Evolutionary conservation across 345 rosid species (phyloP).

Genomic region (Ailanthus altissimus): DNA sequence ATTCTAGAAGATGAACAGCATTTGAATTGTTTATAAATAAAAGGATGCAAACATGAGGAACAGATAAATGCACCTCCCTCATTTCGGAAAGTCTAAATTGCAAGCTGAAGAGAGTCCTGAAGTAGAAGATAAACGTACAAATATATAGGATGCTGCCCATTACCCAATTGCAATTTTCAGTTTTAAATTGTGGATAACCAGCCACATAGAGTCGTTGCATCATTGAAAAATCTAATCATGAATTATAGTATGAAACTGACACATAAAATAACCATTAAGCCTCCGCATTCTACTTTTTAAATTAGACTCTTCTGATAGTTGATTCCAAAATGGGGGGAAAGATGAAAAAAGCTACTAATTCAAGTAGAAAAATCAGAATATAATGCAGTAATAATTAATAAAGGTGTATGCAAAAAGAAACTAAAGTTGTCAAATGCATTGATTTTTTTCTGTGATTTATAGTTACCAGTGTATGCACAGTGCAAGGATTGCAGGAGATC

Average conservation of each 20-base stretch:
- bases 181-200: slow-evolving; percentile 4
- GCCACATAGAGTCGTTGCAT: not conserved
- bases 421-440: not conserved
- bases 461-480: not conserved
- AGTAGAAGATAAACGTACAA: slow-evolving; percentile 3
- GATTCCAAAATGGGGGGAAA: not conserved
- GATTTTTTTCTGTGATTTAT: not conserved
- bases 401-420: slow-evolving; percentile 16
- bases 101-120: not conserved
- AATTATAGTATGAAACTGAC: not conserved
- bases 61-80: slow-evolving; percentile 9
- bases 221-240: not conserved
- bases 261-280: slow-evolving; percentile 7
- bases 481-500: slow-evolving; percentile 14
- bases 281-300: not conserved
- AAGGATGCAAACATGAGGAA: slow-evolving; percentile 12
- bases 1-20: slow-evolving; percentile 4
- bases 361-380: not conserved
- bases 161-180: not conserved
- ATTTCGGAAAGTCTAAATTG: not conserved
- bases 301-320: not conserved
- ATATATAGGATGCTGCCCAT: slow-evolving; percentile 12
- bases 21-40: not conserved
- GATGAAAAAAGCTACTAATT: not conserved
- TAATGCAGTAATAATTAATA: slow-evolving; percentile 1